Base-by-base conservation (phyloP, 2,329 filamentous ascomycete genomes). In the Penicillium capsulatum region DNA sequence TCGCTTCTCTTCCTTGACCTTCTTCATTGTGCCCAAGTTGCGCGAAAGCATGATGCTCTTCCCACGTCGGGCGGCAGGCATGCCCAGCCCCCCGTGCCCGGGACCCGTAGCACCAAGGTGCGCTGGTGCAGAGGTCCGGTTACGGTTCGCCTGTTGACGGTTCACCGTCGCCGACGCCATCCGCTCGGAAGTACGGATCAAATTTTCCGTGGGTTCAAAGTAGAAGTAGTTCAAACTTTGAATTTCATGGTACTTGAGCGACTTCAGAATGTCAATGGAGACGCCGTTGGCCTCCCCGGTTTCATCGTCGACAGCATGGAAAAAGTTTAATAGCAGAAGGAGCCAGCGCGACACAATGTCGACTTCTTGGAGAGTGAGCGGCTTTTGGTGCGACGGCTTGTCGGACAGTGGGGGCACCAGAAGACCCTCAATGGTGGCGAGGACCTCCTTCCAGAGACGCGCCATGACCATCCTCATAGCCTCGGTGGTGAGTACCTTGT, bases 401-500 rank as follows among this genome's bases (percentile, higher is more conserved):
- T 98, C 92, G 5, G 90, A 96, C 7, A 98, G 72, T 6, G 92
- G 92, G 13, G 92, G 92, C 3, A 98, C 91, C 27, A 98, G 76
- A 13, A 98, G 74, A 26, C 79, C 79, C 67, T 98, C 92, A 48
- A 97, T 85, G 1, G 91, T 94, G 54, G 90, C 82, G 11, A 98
- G 75, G 1, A 95, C 90, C 64, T 98, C 92, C 67, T 98, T 98
- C 92, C 92, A 98, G 4, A 98, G 70, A 31, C 92, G 81, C 15
- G 89, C 94, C 92, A 98, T 98, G 55, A 98, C 92, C 61, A 92
- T 90, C 54, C 90, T 81, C 91, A 98, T 96, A n/a, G 92, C 94
- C 41, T 88, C 83, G 42, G 89, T 84, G 1, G 92, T 97, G 40
- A 98, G 73, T 0, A 91, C 96, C 65, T 92, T 82, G 69, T 97